A percentile compares a stretch with the other conserved stretches of the same genome.
Conservation (phyloP, 805 yeast genomes). For the Sugiyamaella chiloensis region DNA sequence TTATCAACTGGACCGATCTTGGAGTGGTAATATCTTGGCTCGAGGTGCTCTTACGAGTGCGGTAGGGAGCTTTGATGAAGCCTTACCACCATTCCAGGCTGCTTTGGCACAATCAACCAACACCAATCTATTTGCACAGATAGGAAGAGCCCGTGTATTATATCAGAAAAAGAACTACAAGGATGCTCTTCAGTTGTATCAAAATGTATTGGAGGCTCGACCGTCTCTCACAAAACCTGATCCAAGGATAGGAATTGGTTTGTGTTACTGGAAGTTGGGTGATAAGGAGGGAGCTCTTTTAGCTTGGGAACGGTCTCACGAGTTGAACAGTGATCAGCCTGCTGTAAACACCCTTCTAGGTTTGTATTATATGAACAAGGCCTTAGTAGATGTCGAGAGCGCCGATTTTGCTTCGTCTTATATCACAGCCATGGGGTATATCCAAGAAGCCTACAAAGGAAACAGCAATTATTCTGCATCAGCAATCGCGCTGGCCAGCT, state of each 20-base stretch:
- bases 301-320: conserved; percentile 80
- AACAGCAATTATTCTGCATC: conserved; percentile 56
- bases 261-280: conserved; percentile 86
- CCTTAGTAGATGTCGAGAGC: conserved; percentile 50
- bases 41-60: conserved; percentile 63
- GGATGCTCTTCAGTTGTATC: conserved; percentile 76
- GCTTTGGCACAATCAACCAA: conserved; percentile 50
- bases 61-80: conserved; percentile 63
- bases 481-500: conserved; percentile 64
- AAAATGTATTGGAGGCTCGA: conserved; percentile 70
- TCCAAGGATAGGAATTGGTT: conserved; percentile 90
- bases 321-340: conserved; percentile 56
- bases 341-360: conserved; percentile 65
- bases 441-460: conserved; percentile 40
- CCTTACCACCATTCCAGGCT: conserved; percentile 64
- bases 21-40: conserved; percentile 50
- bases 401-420: conserved; percentile 57
- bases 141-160: conserved; percentile 80
- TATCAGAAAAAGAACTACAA: conserved; percentile 69
- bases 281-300: conserved; percentile 70
- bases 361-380: conserved; percentile 63
- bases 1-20: conserved; percentile 44
- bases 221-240: conserved; percentile 77
- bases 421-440: conserved; percentile 49
- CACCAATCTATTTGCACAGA: conserved; percentile 67